These are phyloP conservation scores for Carallia pectinifolia DNA, from an alignment of 345 rosid species.

Conservation along the genomic window DNA sequence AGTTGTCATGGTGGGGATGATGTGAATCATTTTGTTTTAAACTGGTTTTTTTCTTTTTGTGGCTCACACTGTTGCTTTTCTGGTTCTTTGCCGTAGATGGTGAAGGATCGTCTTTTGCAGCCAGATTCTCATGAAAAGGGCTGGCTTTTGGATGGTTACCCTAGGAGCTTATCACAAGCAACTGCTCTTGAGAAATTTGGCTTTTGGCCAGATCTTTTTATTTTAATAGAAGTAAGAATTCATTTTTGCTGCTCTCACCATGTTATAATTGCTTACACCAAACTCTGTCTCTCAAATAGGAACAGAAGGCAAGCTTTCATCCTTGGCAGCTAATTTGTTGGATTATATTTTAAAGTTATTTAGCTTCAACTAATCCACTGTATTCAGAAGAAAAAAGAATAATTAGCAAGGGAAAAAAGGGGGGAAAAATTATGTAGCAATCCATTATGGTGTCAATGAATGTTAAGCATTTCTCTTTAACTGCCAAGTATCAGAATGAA, in stretches of 20 bases:
- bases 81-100: constrained; percentile 54
- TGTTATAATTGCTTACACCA: neutral
- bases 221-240: constrained; percentile 69
- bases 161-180: constrained; percentile 88
- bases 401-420: neutral
- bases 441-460: neutral
- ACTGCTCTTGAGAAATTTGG: constrained; percentile 66
- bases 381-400: neutral
- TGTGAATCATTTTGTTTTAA: neutral
- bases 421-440: neutral
- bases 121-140: constrained; percentile 75
- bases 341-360: neutral
- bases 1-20: constrained; percentile 53
- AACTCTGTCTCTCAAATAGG: neutral
- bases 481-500: too few relatives aligned
- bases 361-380: neutral
- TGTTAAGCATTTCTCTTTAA: too few relatives aligned
- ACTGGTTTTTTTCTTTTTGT: neutral
- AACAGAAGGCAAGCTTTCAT: neutral
- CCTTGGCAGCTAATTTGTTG: neutral
- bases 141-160: constrained; percentile 98
- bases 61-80: constrained; percentile 14
- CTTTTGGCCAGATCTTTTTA: constrained; percentile 77
- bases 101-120: constrained; percentile 70
- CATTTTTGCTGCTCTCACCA: neutral